Base-by-base conservation (phyloP, 768 basidiomycete genomes). In the Tricholoma sp. region DNA sequence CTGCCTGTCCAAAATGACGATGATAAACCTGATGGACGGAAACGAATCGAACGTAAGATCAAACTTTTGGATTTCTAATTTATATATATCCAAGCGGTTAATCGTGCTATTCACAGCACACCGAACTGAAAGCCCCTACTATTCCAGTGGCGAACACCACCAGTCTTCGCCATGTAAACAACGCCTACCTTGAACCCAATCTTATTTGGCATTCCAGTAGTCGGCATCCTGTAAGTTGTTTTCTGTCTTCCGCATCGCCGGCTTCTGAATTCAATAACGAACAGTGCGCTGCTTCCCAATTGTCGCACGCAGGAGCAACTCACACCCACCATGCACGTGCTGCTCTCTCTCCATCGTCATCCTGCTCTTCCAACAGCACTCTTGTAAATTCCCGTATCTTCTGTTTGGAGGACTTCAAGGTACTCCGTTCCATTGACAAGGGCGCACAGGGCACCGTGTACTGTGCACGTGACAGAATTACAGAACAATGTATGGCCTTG, bases 371-470 rank as follows among this genome's bases (percentile, higher is more conserved):
- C 14, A 11, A 21, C 4, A 43, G 16, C 7, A 43, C 41, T 6
- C 41, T 43, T 7, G 41, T 43, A 21, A 43, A 43, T 8, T 6
- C 19, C 19, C 41, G 41, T 21, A 19, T 3, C 3, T 43, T 43
- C 9, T 43, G 14, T 21, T 21, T 21, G 2, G 8, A n/a, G 1
- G 61, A 62, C 27, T 62, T 59, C 46, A n/a, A 27, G 11, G 24
- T 64, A 2, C 52, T 34, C 18, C 56, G 55, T 39, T 18, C 55
- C 22, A 19, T 61, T n/a, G 60, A 58, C 2, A 37, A 46, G n/a
- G 63, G 63, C 16, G 55, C 55, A 11, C 63, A 64, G 41, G 63
- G 63, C 9, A 29, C 49, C 16, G 63, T 64, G 11, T 64, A 61
- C 32, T 31, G 59, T 5, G 63, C 58, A 4, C 57, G 14, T n/a